phyloP scores from a whole-genome alignment of 2,329 filamentous ascomycete genomes.

The Ustulina deusta region DNA sequence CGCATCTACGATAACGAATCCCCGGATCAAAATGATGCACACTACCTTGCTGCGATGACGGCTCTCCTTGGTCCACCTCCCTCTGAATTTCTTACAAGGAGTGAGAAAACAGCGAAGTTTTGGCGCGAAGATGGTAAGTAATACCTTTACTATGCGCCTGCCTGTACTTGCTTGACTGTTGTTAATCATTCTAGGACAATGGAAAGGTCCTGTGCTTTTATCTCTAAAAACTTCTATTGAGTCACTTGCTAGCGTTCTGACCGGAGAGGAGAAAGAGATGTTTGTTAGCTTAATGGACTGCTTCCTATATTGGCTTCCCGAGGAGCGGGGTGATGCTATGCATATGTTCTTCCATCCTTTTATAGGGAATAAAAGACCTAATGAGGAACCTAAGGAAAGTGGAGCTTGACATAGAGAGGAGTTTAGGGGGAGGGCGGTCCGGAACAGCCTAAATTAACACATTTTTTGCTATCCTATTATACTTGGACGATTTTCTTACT shows the following conservation, averaged over 20 bases:
- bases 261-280: slow-evolving; percentile 21
- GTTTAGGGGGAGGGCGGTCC: background rate
- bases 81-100: slow-evolving; percentile 20
- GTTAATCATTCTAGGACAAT: slow-evolving; percentile 22
- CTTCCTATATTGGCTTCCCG: slow-evolving; percentile 15
- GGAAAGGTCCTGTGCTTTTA: slow-evolving; percentile 27
- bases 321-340: slow-evolving; percentile 6
- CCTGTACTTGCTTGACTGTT: background rate
- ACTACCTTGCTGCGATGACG: slow-evolving; percentile 26
- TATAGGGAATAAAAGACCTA: slow-evolving; percentile 3
- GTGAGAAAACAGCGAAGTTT: slow-evolving; percentile 26
- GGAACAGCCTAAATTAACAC: background rate
- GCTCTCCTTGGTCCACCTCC: slow-evolving; percentile 26
- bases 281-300: slow-evolving; percentile 15
- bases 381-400: background rate
- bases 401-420: background rate
- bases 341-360: slow-evolving; percentile 25
- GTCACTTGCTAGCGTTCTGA: slow-evolving; percentile 20
- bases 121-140: slow-evolving; percentile 23
- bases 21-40: slow-evolving; percentile 24
- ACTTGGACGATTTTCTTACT: background rate
- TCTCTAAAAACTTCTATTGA: slow-evolving; percentile 17
- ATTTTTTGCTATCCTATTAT: background rate
- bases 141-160: background rate
- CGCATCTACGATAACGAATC: slow-evolving; percentile 23